These are phyloP conservation scores for Mycena vitilis DNA, from an alignment of 768 basidiomycete genomes.

Conservation along the genomic window DNA sequence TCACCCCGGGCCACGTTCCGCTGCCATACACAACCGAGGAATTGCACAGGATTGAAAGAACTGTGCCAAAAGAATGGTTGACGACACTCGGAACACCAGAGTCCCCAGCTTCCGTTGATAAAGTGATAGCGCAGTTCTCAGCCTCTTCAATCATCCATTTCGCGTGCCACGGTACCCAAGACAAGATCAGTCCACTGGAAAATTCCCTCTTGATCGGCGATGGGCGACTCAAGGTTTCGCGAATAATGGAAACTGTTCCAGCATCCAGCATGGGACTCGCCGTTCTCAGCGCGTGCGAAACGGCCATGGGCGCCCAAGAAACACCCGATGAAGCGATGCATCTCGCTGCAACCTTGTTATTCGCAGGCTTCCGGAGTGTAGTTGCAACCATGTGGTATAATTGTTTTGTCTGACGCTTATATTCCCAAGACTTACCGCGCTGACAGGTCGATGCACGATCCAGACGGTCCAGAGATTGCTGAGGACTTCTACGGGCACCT, in stretches of 20 bases:
- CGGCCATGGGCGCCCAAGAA: too few species aligned
- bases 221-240: not conserved
- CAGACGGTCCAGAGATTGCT: not conserved
- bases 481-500: not conserved
- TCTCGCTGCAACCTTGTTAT: too few species aligned
- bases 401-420: not conserved
- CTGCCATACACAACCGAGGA: not conserved
- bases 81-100: not conserved
- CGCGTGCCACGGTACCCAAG: not conserved
- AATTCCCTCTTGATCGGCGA: not conserved
- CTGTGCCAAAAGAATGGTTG: not conserved
- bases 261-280: not conserved
- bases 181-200: not conserved
- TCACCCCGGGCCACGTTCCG: too few species aligned
- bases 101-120: not conserved
- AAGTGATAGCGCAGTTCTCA: not conserved
- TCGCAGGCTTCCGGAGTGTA: not conserved
- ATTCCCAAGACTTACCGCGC: not conserved
- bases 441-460: not conserved
- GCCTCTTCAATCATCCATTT: not conserved
- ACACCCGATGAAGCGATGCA: too few species aligned
- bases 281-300: not conserved
- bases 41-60: not conserved
- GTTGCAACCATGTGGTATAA: not conserved
- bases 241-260: not conserved